phyloP scores from a whole-genome alignment of 2,329 filamentous ascomycete species.

The Aaosphaeria arxii region DNA sequence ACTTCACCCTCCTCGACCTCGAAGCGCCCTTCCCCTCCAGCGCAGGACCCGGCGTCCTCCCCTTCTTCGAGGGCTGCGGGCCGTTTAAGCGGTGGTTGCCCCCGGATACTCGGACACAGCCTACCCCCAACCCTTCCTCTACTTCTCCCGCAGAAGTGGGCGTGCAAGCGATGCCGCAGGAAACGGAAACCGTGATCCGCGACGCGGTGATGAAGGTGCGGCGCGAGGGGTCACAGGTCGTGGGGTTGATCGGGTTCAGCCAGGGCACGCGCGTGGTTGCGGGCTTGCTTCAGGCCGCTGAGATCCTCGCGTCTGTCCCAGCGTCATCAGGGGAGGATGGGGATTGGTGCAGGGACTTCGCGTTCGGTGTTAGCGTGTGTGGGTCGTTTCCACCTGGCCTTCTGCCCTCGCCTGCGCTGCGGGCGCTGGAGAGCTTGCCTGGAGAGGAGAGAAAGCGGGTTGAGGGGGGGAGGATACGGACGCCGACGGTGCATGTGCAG shows the following conservation, averaged over 20 bases:
- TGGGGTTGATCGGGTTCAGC: slow-evolving; percentile 28
- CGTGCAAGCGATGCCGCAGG: slow-evolving; percentile 9
- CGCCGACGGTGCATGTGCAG: slow-evolving; percentile 31
- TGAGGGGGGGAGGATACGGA: slow-evolving; percentile 14
- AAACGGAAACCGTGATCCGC: slow-evolving; percentile 20
- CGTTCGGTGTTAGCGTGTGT: slow-evolving; percentile 21
- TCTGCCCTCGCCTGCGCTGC: slow-evolving; percentile 11
- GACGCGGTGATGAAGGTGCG: slow-evolving; percentile 11
- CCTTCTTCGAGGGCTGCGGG: slow-evolving; percentile 38
- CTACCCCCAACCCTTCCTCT: neutral
- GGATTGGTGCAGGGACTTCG: slow-evolving; percentile 17
- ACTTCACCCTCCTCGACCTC: slow-evolving; percentile 12
- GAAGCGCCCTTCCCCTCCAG: slow-evolving; percentile 29
- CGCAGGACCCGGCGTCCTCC: slow-evolving; percentile 34
- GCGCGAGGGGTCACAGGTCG: slow-evolving; percentile 18
- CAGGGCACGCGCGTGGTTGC: slow-evolving; percentile 35
- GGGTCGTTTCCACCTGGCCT: slow-evolving; percentile 27
- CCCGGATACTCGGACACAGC: slow-evolving; percentile 13
- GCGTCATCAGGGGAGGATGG: slow-evolving; percentile 5
- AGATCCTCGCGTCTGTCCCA: slow-evolving; percentile 14
- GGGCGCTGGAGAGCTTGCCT: slow-evolving; percentile 3
- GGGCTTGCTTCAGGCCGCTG: slow-evolving; percentile 22
- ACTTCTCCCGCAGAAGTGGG: neutral
- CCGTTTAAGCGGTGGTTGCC: slow-evolving; percentile 33
- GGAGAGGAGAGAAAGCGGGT: slow-evolving; percentile 9